phyloP scores from a whole-genome alignment of 2,329 filamentous ascomycete genomes.

The Fusarium buharicum region DNA sequence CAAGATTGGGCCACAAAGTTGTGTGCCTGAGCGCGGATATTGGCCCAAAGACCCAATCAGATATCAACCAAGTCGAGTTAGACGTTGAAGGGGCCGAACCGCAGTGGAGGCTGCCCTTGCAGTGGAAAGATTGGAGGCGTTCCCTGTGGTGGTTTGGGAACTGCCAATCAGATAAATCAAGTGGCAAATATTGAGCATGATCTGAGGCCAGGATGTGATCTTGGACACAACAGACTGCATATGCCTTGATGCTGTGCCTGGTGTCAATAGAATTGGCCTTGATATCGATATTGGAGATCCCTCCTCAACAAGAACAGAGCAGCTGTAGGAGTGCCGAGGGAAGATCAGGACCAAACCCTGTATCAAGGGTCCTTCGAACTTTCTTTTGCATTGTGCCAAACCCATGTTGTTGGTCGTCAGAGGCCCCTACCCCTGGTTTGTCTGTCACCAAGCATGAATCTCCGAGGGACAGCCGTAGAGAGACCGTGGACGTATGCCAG shows the following conservation, averaged over 20 bases:
- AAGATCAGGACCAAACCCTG: conserved; percentile 10
- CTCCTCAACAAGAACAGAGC: conserved; percentile 4
- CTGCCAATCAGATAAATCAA: conserved; percentile 28
- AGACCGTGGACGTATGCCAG: conserved; percentile 2
- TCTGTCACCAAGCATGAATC: conserved; percentile 20
- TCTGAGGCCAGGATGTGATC: conserved; percentile 37
- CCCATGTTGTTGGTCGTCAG: conserved; percentile 18
- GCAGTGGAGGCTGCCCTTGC: conserved; percentile 40
- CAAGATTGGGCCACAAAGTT: conserved; percentile 1
- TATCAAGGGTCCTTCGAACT: conserved; percentile 29
- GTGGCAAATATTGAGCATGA: conserved; percentile 33
- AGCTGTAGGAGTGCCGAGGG: conserved; percentile 7
- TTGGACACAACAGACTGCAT: conserved; percentile 26
- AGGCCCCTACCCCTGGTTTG: conserved; percentile 20
- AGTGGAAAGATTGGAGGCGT: conserved; percentile 30
- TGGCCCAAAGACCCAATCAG: conserved; percentile 18
- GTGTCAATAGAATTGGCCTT: not conserved
- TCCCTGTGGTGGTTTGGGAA: conserved; percentile 30
- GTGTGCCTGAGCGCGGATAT: conserved; percentile 26
- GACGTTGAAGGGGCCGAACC: conserved; percentile 37
- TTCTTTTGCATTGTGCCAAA: conserved; percentile 11
- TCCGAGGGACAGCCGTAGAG: conserved; percentile 34
- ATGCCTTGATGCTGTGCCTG: not conserved
- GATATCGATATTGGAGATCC: conserved; percentile 1
- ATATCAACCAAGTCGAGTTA: conserved; percentile 19